Percentiles rank a stretch among this genome's conserved stretches.
phyloP scores from a whole-genome alignment of 176 grass and related monocot genomes.

The Phyllostachys edulis region DNA sequence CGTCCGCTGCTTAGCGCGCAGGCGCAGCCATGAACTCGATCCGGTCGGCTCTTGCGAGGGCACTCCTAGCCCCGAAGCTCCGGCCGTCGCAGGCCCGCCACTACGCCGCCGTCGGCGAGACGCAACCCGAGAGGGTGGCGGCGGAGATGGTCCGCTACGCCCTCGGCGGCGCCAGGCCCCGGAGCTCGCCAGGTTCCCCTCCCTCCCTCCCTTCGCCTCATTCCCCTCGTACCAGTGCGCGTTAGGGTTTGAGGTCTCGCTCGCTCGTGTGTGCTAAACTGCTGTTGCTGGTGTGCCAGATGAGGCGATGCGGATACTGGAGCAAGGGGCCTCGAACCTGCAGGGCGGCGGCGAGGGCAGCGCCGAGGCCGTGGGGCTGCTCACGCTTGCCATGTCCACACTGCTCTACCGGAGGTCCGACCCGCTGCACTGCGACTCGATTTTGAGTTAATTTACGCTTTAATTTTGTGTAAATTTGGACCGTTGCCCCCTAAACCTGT shows the following conservation, averaged over 20 bases:
- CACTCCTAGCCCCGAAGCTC: neutral
- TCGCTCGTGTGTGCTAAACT: neutral
- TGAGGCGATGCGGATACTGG: conserved; percentile 84
- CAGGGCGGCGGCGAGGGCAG: too few species aligned
- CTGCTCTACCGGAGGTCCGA: conserved; percentile 74
- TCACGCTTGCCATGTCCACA: conserved; percentile 83
- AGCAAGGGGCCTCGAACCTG: conserved; percentile 51
- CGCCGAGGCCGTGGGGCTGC: conserved; percentile 55
- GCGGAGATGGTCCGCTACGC: conserved; percentile 84
- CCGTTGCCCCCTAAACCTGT: neutral
- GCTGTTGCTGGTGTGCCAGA: conserved; percentile 42
- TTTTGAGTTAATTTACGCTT: too few species aligned
- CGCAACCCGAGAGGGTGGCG: conserved; percentile 58
- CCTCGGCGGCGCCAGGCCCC: conserved; percentile 47
- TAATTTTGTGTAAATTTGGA: neutral
- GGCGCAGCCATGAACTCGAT: conserved; percentile 46
- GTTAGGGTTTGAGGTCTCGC: neutral
- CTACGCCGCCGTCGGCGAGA: conserved; percentile 8
- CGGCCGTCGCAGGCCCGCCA: neutral
- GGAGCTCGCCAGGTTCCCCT: conserved; percentile 57
- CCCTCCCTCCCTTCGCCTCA: neutral
- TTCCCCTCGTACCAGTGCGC: neutral
- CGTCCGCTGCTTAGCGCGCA: conserved; percentile 3
- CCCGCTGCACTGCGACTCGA: too few species aligned
- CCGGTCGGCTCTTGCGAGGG: conserved; percentile 23